Conservation (phyloP, 371 early-diverging fungal species). For the Mortierella sp. region DNA sequence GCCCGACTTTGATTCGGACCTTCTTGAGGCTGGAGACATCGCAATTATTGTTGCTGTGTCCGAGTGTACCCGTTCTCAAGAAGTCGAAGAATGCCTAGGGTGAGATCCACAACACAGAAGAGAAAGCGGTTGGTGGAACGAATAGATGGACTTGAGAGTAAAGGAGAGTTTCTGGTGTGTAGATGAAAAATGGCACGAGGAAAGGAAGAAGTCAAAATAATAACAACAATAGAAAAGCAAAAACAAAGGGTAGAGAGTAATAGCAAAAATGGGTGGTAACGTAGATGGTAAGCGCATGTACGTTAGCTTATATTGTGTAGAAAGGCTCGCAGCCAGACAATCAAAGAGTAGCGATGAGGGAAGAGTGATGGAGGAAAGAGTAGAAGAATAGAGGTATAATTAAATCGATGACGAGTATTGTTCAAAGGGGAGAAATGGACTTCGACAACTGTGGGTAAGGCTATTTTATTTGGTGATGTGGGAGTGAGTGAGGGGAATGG, state of each 20-base stretch:
- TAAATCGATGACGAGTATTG: conserved; percentile 10
- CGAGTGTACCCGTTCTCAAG: neutral
- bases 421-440: neutral
- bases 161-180: too few species aligned
- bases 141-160: neutral
- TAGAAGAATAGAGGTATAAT: neutral
- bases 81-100: conserved; percentile 9
- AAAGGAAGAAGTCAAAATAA: neutral
- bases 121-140: neutral
- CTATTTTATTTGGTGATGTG: too few species aligned
- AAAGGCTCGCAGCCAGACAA: too few species aligned
- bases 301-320: neutral
- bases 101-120: neutral
- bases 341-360: neutral
- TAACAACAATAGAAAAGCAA: neutral
- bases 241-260: neutral
- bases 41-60: neutral
- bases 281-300: neutral
- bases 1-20: conserved; percentile 15
- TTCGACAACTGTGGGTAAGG: too few species aligned
- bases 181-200: neutral
- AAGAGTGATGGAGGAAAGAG: neutral
- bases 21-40: conserved; percentile 44
- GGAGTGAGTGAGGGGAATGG: too few species aligned
- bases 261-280: neutral